These are phyloP conservation scores for Penicillium angulare DNA, from an alignment of 495 filamentous ascomycete species.

Conservation along the genomic window DNA sequence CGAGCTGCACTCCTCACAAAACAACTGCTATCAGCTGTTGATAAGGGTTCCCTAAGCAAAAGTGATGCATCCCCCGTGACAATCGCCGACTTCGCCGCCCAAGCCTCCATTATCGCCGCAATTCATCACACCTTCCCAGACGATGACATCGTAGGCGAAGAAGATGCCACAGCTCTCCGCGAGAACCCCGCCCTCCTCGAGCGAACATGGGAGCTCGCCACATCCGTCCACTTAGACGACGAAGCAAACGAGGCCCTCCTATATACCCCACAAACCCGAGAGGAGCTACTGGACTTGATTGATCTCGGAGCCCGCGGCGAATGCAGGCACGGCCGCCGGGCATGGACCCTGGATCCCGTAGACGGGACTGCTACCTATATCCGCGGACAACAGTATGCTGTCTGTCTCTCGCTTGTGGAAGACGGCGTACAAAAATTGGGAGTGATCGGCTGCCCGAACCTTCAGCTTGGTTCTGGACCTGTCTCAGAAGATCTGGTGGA, in stretches of 20 bases:
- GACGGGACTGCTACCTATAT: constrained; percentile 71
- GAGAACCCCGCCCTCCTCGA: constrained; percentile 46
- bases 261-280: constrained; percentile 40
- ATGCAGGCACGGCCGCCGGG: constrained; percentile 35
- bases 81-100: constrained; percentile 66
- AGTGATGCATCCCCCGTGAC: constrained; percentile 61
- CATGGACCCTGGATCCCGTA: constrained; percentile 72
- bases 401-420: constrained; percentile 55
- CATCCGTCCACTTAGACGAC: constrained; percentile 35
- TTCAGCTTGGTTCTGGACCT: constrained; percentile 29
- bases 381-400: constrained; percentile 61
- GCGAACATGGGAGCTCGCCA: constrained; percentile 53
- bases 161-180: constrained; percentile 55
- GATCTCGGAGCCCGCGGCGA: constrained; percentile 55
- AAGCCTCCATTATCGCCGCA: constrained; percentile 59
- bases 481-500: constrained; percentile 51
- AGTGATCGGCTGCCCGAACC: constrained; percentile 58
- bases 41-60: constrained; percentile 54
- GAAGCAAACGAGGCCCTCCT: constrained; percentile 39
- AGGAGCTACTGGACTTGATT: constrained; percentile 61
- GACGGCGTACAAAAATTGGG: constrained; percentile 49
- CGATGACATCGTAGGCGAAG: constrained; percentile 62
- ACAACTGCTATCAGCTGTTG: constrained; percentile 43
- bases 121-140: constrained; percentile 53
- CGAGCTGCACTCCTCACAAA: constrained; percentile 54